A percentile compares a stretch with the other conserved stretches of the same genome.
Conservation (phyloP, 1,284 basidiomycete species). For the Apiotrichum veenhuisii region DNA sequence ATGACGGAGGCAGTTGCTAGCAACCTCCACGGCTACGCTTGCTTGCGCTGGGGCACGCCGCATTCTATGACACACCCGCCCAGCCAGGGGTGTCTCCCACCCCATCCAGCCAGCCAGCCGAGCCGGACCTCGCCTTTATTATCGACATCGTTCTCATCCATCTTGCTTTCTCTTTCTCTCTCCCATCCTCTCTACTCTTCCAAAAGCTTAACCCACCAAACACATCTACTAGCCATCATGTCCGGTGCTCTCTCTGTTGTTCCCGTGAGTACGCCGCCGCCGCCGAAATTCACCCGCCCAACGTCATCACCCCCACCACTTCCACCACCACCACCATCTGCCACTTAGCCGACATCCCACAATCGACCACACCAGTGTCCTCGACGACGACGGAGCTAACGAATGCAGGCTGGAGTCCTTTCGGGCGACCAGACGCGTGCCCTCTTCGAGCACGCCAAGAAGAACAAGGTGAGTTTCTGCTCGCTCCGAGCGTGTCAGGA, state of each 20-base stretch:
- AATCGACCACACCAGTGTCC: too few relatives aligned
- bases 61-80: too few relatives aligned
- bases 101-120: too few relatives aligned
- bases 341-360: not conserved
- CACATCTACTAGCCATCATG: slow-evolving; percentile 18
- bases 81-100: too few relatives aligned
- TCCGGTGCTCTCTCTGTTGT: slow-evolving; percentile 35
- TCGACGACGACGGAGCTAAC: not conserved
- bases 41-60: too few relatives aligned
- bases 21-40: too few relatives aligned
- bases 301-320: not conserved
- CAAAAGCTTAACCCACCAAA: not conserved
- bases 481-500: not conserved
- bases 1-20: too few relatives aligned
- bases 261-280: slow-evolving; percentile 30
- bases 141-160: not conserved
- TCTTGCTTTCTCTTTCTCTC: slow-evolving; percentile 2
- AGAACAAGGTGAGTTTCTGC: slow-evolving; percentile 62
- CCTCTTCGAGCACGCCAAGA: slow-evolving; percentile 80
- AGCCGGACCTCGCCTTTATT: not conserved
- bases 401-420: slow-evolving; percentile 70
- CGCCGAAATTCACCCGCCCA: not conserved
- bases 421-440: slow-evolving; percentile 77
- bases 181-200: not conserved
- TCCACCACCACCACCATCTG: not conserved